Conservation (phyloP, 2,329 filamentous ascomycete species). For the Aspergillus jensenii region DNA sequence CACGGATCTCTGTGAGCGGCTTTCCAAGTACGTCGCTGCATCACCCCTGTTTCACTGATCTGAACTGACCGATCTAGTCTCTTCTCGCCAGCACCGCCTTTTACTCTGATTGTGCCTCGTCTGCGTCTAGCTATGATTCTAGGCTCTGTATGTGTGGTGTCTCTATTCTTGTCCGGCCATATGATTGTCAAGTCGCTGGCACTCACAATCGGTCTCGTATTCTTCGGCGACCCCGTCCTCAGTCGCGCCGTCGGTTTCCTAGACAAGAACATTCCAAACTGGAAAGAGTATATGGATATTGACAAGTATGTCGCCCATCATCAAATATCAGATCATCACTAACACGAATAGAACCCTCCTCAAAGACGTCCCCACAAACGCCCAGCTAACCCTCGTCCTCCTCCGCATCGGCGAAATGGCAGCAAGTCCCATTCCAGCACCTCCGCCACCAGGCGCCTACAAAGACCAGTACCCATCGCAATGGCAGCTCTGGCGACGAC, state of each 20-base stretch:
- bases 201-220: constrained; percentile 68
- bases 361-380: constrained; percentile 81
- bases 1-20: constrained; percentile 63
- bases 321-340: neutral
- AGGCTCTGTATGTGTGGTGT: constrained; percentile 52
- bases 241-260: constrained; percentile 55
- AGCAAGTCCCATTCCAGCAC: constrained; percentile 73
- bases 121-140: constrained; percentile 57
- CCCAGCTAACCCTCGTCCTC: constrained; percentile 77
- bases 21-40: constrained; percentile 53
- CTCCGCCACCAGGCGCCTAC: constrained; percentile 35
- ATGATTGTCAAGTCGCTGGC: constrained; percentile 64
- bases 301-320: constrained; percentile 51
- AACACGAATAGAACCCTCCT: constrained; percentile 58
- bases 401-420: constrained; percentile 73
- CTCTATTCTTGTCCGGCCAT: constrained; percentile 58
- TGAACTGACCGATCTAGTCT: constrained; percentile 41
- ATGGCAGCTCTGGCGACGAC: neutral
- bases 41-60: neutral
- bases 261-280: constrained; percentile 59
- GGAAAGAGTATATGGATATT: constrained; percentile 72
- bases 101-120: constrained; percentile 55
- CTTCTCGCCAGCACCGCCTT: constrained; percentile 64
- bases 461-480: neutral
- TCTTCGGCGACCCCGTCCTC: constrained; percentile 79